Evolutionary conservation across 2,329 filamentous ascomycete species (phyloP).

Genomic region (Exophiala sp.): DNA sequence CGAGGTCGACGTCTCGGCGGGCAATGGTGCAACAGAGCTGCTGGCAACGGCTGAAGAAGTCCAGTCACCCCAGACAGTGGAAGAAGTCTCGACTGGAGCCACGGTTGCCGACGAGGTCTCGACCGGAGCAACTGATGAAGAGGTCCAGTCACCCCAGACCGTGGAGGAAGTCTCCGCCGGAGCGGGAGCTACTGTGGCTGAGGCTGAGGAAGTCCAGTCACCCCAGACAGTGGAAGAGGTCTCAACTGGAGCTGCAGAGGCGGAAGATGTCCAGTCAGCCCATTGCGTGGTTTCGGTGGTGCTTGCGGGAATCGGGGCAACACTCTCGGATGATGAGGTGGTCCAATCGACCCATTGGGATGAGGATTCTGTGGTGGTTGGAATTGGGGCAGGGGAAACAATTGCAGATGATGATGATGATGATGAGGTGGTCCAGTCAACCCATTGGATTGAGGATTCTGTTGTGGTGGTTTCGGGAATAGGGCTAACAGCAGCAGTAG

Average conservation of each 20-base stretch:
- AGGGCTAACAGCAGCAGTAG: not conserved
- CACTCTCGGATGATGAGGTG: not conserved
- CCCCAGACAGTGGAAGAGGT: conserved; percentile 9
- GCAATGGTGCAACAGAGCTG: conserved; percentile 1
- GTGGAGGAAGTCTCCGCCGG: conserved; percentile 1
- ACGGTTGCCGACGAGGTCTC: too few species aligned
- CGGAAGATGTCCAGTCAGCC: conserved; percentile 2
- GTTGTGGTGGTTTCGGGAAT: not conserved
- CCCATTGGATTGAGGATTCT: conserved; percentile 10
- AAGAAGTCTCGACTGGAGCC: conserved; percentile 2
- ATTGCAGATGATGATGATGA: conserved; percentile 14
- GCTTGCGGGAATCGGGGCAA: not conserved
- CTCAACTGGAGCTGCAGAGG: not conserved
- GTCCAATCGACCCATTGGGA: conserved; percentile 11
- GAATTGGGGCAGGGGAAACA: conserved; percentile 10
- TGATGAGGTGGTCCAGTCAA: conserved; percentile 10
- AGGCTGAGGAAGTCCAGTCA: conserved; percentile 14
- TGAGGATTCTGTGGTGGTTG: conserved; percentile 4
- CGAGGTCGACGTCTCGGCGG: not conserved
- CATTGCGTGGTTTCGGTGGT: not conserved
- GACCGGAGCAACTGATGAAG: not conserved
- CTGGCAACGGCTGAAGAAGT: too few species aligned
- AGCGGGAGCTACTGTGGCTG: not conserved
- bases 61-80: not conserved
- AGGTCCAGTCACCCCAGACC: conserved; percentile 17